Evolutionary conservation across 192 early-diverging fungal genomes (phyloP).

Genomic region (Powellomyces hirtus): DNA sequence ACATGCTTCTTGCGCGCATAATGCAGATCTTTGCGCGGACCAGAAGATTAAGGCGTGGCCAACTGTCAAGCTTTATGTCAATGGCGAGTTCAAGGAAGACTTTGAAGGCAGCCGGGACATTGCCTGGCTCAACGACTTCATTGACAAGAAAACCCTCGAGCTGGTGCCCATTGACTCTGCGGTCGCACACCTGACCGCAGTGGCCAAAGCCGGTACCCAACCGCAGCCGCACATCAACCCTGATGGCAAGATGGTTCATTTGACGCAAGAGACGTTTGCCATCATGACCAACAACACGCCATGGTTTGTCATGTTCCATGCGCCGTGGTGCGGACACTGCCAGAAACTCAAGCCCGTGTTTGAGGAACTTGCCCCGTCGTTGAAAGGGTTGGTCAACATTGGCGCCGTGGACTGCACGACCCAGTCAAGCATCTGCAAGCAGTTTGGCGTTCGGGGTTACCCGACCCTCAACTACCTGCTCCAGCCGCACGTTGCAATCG

Average conservation of each 20-base stretch:
- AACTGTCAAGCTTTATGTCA: constrained; percentile 51
- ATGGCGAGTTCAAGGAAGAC: constrained; percentile 1
- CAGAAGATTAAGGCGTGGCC: constrained; percentile 61
- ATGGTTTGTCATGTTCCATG: constrained; percentile 86
- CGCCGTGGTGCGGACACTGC: constrained; percentile 90
- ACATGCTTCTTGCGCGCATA: not conserved
- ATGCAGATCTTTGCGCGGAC: constrained; percentile 54
- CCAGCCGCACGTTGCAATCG: constrained; percentile 32
- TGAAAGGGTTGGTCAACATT: constrained; percentile 74
- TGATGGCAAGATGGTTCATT: constrained; percentile 2
- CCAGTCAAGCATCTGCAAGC: constrained; percentile 56
- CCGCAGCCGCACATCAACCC: constrained; percentile 15
- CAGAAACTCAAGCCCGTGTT: constrained; percentile 78
- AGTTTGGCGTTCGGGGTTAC: constrained; percentile 74
- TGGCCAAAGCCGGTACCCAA: constrained; percentile 4
- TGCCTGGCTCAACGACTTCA: not conserved
- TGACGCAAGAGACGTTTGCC: constrained; percentile 19
- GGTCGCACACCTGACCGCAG: not conserved
- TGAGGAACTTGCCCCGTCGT: constrained; percentile 59
- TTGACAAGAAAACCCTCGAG: constrained; percentile 4
- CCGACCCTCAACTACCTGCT: constrained; percentile 74
- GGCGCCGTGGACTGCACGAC: constrained; percentile 84
- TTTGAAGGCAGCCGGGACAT: not conserved
- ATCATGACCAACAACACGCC: constrained; percentile 53
- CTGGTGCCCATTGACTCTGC: not conserved